A percentile compares a stretch with the other conserved stretches of the same genome.
Conservation (phyloP, 2,329 filamentous ascomycete species). For the Fusarium sulawesiense region DNA sequence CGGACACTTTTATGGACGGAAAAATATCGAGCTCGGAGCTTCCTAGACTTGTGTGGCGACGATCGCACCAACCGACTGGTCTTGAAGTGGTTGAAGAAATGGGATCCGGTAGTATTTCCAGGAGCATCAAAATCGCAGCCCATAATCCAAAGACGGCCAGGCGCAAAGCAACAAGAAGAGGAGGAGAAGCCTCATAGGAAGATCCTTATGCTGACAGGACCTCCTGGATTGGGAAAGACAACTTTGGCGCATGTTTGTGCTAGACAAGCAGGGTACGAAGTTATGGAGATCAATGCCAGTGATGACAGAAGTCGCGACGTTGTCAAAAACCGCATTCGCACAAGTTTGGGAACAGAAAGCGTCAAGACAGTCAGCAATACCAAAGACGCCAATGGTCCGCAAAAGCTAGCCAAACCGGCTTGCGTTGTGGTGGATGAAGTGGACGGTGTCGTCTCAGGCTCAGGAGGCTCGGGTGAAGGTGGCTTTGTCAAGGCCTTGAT, state of each 20-base stretch:
- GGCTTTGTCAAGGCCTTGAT: slow-evolving; percentile 96
- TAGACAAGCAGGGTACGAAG: slow-evolving; percentile 93
- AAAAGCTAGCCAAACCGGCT: slow-evolving; percentile 83
- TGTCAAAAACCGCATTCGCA: slow-evolving; percentile 89
- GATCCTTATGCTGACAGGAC: slow-evolving; percentile 88
- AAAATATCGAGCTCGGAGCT: slow-evolving; percentile 92
- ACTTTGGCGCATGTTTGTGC: slow-evolving; percentile 97
- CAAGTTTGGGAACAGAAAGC: slow-evolving; percentile 92
- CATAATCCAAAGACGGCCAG: slow-evolving; percentile 56
- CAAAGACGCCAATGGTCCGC: slow-evolving; percentile 64
- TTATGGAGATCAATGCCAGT: slow-evolving; percentile 97
- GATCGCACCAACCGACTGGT: slow-evolving; percentile 93
- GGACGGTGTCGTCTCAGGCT: slow-evolving; percentile 89
- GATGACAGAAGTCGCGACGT: slow-evolving; percentile 92
- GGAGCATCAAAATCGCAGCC: slow-evolving; percentile 72
- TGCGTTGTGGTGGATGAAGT: slow-evolving; percentile 98
- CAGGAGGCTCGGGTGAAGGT: slow-evolving; percentile 82
- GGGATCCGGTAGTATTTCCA: slow-evolving; percentile 94
- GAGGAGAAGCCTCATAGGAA: slow-evolving; percentile 86
- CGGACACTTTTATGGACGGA: slow-evolving; percentile 87
- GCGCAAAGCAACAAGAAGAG: slow-evolving; percentile 58
- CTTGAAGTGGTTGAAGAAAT: slow-evolving; percentile 91
- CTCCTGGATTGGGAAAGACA: slow-evolving; percentile 94
- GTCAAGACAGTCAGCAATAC: slow-evolving; percentile 79
- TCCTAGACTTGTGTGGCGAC: slow-evolving; percentile 93